Evolutionary conservation across 2,329 filamentous ascomycete genomes (phyloP).

Genomic region (Colletotrichum tofieldiae): DNA sequence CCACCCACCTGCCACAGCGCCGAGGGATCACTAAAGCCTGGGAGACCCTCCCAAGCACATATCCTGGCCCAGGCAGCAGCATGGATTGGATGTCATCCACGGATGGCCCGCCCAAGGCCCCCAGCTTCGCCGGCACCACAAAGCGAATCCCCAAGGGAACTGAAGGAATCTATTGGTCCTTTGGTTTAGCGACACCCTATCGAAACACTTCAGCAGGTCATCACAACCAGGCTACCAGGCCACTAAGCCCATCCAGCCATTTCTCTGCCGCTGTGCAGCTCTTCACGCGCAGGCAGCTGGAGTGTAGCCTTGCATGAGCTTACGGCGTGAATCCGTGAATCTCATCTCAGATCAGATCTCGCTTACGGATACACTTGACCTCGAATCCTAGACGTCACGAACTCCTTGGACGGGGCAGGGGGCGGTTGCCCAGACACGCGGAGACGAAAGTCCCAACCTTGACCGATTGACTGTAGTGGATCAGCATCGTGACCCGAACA

Average conservation of each 20-base stretch:
- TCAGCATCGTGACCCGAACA: constrained; percentile 6
- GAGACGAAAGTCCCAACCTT: constrained; percentile 3
- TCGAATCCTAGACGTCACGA: constrained; percentile 11
- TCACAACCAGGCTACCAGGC: constrained; percentile 1
- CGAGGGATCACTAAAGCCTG: constrained; percentile 31
- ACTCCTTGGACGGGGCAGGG: background rate
- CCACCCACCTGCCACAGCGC: constrained; percentile 12
- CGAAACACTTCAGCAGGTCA: constrained; percentile 7
- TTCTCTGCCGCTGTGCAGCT: constrained; percentile 21
- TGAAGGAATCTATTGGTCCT: background rate
- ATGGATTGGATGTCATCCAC: constrained; percentile 41
- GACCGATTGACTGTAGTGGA: background rate
- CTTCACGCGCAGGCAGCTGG: constrained; percentile 33
- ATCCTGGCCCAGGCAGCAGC: constrained; percentile 37
- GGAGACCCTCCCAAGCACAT: background rate
- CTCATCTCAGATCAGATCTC: constrained; percentile 33
- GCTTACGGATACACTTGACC: constrained; percentile 5
- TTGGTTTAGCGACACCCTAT: constrained; percentile 11
- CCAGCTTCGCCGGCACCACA: constrained; percentile 7
- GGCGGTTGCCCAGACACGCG: background rate
- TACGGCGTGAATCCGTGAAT: constrained; percentile 40
- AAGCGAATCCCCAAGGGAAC: constrained; percentile 38
- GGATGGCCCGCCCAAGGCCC: constrained; percentile 25
- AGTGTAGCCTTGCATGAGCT: constrained; percentile 37
- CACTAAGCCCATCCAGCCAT: constrained; percentile 2